Evolutionary conservation across 1,284 basidiomycete genomes (phyloP), one percentile per base, ranked within the genome.

Genomic region (Trichosporon asahii): DNA sequence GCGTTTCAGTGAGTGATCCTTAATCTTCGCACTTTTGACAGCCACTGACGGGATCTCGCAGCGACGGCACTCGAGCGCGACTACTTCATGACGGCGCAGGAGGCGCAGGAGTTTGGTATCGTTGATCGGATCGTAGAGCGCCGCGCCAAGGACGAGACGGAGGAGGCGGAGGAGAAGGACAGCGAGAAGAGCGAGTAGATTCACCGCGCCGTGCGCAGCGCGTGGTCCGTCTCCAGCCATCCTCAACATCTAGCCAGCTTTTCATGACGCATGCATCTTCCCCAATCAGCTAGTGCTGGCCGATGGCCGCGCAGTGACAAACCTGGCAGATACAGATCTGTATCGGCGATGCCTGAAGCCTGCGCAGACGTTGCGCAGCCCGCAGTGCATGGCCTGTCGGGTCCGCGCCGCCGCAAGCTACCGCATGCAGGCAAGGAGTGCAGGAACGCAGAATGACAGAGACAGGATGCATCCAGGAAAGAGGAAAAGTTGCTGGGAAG

Each of bases 71-170:
- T 97, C 72, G 94, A 97, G 84, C 88, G 94, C 70, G 94, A 97
- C 82, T 95, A 95, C 84, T 97, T 94, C 83, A 91, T 97, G 90
- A 95, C 92, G 66, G 91, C 94, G 4, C 88, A 90, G 79, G 91
- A 94, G 85, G 93, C 94, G 15, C 85, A 93, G 75, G 87, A 89
- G 60, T 96, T 96, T 83, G 94, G 94, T 31, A 91, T 97, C 71
- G 91, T 96, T 55, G 94, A 97, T 84, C 90, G 90, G 65, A 92
- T 96, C 73, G 86, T 96, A 66, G 89, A 92, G 83, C 79, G 78
- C 57, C 75, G 85, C 68, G 72, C 70, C 3, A 70, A 75, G 70
- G 73, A 75, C 55, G 73, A 69, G 57, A 61, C 64, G n/a, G 71
- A 72, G 69, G 60, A 44, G 46, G 65, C 67, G 49, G 33, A 67